Evolutionary conservation across 306 rosid species (phyloP), one percentile per base, ranked within the genome.

Genomic region (Betula pendula): DNA sequence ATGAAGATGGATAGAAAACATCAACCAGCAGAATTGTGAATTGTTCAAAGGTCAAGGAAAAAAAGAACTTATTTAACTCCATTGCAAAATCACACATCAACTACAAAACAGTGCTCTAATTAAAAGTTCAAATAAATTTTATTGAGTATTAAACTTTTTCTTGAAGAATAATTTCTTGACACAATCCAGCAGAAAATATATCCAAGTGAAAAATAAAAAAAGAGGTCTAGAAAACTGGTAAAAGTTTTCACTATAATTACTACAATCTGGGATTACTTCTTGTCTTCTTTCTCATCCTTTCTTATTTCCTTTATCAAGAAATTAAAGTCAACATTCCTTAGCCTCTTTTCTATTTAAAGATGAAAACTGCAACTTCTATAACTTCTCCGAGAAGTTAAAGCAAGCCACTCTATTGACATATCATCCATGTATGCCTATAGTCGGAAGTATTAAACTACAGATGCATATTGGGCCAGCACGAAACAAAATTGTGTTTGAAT

Each of bases 1-100:
- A 60, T 11, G 47, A 20, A 19, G 81, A 77, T 17, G 43, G 79
- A 76, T 27, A 24, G 70, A 66, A 17, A 71, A n/a, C 5, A 73
- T 27, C 17, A 60, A 71, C 14, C 60, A 58, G 49, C 44, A 74
- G 35, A 48, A 31, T 19, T 6, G 65, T 48, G 42, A 49, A 72
- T 40, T 14, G 33, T 20, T 55, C 14, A 55, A 8, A 35, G 52
- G 48, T 58, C 17, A 38, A 38, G 11, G 25, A 50, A 20, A 38
- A 45, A 22, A 45, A 50, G 14, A 12, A 45, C 16, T 60, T n/a
- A 27, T n/a, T 47, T 42, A 31, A 22, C 14, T 75, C 42, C 56
- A 44, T 59, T 22, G n/a, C n/a, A 25, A 33, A 55, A 9, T 16
- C 42, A 47, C 50, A 17, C 38, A 42, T 69, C 22, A 74, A 10